Conservation (phyloP, 2,329 filamentous ascomycete species). For the Myriangium duriaei region DNA sequence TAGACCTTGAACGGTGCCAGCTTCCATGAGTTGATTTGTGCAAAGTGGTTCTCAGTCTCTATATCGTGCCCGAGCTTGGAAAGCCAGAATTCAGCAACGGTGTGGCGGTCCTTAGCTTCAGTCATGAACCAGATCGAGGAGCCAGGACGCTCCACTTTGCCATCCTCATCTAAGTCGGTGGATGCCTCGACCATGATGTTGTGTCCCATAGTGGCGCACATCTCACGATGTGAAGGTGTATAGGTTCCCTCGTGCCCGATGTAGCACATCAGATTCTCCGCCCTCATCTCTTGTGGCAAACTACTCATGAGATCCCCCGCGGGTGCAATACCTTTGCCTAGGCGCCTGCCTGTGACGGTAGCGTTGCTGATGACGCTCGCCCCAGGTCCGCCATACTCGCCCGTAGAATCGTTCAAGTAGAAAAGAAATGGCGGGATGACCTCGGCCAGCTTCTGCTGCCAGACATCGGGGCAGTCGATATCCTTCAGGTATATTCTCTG, state of each 20-base stretch:
- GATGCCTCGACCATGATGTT: slow-evolving; percentile 98
- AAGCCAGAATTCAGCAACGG: slow-evolving; percentile 87
- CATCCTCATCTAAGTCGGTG: slow-evolving; percentile 46
- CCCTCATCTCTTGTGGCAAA: slow-evolving; percentile 73
- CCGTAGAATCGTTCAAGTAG: slow-evolving; percentile 75
- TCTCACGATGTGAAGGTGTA: slow-evolving; percentile 88
- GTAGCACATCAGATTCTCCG: slow-evolving; percentile 96
- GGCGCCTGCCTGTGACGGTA: slow-evolving; percentile 30
- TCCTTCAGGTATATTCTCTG: slow-evolving; percentile 94
- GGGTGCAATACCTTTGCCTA: slow-evolving; percentile 49
- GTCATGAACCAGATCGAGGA: slow-evolving; percentile 99
- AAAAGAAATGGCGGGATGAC: slow-evolving; percentile 72
- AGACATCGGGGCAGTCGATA: slow-evolving; percentile 83
- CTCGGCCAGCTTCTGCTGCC: slow-evolving; percentile 67
- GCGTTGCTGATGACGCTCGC: slow-evolving; percentile 36
- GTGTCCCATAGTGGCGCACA: slow-evolving; percentile 91
- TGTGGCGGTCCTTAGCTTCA: slow-evolving; percentile 77
- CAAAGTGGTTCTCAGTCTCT: slow-evolving; percentile 93
- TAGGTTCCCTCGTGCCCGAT: slow-evolving; percentile 96
- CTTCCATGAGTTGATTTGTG: slow-evolving; percentile 90
- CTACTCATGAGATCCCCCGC: slow-evolving; percentile 93
- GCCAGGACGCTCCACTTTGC: slow-evolving; percentile 60
- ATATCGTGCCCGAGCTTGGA: slow-evolving; percentile 91
- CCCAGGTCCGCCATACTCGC: slow-evolving; percentile 43
- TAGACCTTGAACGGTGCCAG: slow-evolving; percentile 88